Conservation (phyloP, 179 eudicot genomes). For the Beta lomatogona region DNA sequence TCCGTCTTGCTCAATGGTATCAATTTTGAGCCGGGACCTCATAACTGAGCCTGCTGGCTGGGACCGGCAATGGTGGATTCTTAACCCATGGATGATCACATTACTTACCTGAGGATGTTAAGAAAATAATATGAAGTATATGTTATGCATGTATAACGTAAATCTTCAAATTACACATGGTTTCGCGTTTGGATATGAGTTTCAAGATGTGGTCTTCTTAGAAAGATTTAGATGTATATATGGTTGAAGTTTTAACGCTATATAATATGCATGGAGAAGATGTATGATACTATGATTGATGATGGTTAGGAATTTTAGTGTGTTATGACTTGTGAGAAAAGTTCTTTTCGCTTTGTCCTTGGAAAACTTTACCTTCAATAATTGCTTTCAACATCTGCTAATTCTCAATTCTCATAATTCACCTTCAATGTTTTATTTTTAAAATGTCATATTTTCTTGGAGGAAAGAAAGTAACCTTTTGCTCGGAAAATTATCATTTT, state of each 20-base stretch:
- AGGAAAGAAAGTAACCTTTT: not conserved
- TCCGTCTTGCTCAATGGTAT: slow-evolving; percentile 45
- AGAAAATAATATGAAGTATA: not conserved
- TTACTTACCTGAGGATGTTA: slow-evolving; percentile 45
- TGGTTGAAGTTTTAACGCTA: no score
- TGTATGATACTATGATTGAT: no score
- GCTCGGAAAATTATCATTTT: not conserved
- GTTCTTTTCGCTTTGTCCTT: no score
- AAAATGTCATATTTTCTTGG: not conserved
- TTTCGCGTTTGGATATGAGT: not conserved
- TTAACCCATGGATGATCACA: slow-evolving; percentile 78
- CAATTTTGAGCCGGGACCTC: slow-evolving; percentile 55
- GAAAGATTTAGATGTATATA: no score
- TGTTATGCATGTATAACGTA: not conserved
- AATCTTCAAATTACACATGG: not conserved
- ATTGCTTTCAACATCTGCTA: no score
- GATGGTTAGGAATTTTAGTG: no score
- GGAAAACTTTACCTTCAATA: no score
- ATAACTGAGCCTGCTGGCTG: slow-evolving; percentile 52
- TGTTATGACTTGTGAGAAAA: no score
- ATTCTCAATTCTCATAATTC: not conserved
- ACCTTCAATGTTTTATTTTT: not conserved
- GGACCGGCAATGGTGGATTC: slow-evolving; percentile 61
- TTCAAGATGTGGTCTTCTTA: no score
- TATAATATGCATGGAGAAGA: no score